Percentiles rank a stretch among this genome's conserved stretches.
Conservation (phyloP, 140 eudicot genomes). For the Ambrosia hybrid region DNA sequence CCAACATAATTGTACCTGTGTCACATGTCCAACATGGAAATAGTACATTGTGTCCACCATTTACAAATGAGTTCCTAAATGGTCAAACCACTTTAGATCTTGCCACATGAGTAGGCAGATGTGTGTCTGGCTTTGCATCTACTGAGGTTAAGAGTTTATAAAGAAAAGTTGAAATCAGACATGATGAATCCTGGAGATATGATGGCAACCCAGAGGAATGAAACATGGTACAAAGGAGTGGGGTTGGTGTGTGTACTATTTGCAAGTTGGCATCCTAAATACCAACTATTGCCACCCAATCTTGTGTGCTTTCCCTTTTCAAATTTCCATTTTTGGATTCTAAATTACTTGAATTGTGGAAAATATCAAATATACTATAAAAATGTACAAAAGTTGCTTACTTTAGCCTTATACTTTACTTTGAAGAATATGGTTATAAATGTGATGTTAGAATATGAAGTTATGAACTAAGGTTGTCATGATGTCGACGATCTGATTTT, state of each 20-base stretch:
- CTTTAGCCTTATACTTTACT: too few species aligned
- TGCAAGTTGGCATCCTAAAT: too few species aligned
- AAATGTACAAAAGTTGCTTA: too few species aligned
- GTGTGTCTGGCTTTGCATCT: constrained; percentile 1
- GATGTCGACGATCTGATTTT: too few species aligned
- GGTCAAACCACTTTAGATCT: background rate
- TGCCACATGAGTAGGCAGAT: background rate
- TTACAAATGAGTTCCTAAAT: background rate
- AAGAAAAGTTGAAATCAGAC: background rate
- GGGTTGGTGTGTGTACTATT: too few species aligned
- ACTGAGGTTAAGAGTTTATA: background rate
- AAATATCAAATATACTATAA: too few species aligned
- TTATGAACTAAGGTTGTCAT: too few species aligned
- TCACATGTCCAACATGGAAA: constrained; percentile 25
- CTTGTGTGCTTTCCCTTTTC: constrained; percentile 3
- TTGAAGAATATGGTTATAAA: too few species aligned
- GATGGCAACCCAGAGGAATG: too few species aligned
- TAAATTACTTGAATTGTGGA: background rate
- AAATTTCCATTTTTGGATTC: background rate
- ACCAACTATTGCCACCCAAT: background rate
- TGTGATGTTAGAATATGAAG: too few species aligned
- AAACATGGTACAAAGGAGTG: too few species aligned
- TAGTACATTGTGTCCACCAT: background rate
- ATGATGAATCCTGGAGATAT: background rate
- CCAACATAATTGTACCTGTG: background rate